A percentile compares a stretch with the other conserved stretches of the same genome.
These are phyloP conservation scores for Spatholobus suberectus DNA, from an alignment of 306 rosid species.

Conservation along the genomic window DNA sequence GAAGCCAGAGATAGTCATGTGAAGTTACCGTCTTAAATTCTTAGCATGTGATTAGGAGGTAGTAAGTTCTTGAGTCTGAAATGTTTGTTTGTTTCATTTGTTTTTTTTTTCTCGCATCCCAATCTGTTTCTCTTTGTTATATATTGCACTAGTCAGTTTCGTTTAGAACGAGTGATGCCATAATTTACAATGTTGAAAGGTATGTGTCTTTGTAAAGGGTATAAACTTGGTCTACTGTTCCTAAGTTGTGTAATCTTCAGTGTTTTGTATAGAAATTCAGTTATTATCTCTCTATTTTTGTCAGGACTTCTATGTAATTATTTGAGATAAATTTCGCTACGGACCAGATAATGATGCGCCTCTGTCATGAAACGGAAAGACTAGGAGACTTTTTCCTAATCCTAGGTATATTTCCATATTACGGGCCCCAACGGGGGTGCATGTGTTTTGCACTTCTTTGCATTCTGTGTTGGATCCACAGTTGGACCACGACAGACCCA, in stretches of 20 bases:
- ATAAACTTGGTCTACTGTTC: slow-evolving; percentile 5
- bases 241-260: slow-evolving; percentile 20
- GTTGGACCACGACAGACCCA: no score
- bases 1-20: slow-evolving; percentile 99
- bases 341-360: background rate
- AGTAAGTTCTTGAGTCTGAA: slow-evolving; percentile 35
- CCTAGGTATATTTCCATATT: no score
- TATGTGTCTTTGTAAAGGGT: slow-evolving; percentile 45
- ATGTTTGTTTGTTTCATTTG: slow-evolving; percentile 19
- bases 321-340: background rate
- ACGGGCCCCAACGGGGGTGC: no score
- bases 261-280: slow-evolving; percentile 35
- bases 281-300: background rate
- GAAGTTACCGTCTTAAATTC: slow-evolving; percentile 41
- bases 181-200: slow-evolving; percentile 29
- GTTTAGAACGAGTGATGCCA: slow-evolving; percentile 23
- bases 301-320: background rate
- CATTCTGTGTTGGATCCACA: no score
- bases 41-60: slow-evolving; percentile 29
- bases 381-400: background rate
- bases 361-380: background rate
- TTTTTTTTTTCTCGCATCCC: background rate
- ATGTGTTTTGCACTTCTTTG: no score
- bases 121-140: slow-evolving; percentile 8
- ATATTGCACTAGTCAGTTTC: slow-evolving; percentile 36